A percentile compares a stretch with the other conserved stretches of the same genome.
These are phyloP conservation scores for Hypoxylon sp. DNA, from an alignment of 2,329 filamentous ascomycete genomes.

Conservation along the genomic window DNA sequence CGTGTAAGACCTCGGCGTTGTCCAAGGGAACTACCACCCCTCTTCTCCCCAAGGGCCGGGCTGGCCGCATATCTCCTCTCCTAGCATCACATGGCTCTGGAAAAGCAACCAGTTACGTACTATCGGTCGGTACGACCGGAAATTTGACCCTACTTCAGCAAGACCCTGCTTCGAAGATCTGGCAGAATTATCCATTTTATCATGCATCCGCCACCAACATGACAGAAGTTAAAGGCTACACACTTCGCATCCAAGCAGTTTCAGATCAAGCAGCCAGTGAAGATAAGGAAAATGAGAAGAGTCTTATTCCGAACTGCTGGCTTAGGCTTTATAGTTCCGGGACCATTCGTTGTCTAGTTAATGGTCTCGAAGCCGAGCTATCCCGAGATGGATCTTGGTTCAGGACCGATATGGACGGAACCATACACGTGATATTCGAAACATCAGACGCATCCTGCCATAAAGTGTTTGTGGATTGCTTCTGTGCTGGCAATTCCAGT, in stretches of 20 bases:
- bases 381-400: background rate
- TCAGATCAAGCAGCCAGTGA: background rate
- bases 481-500: background rate
- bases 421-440: background rate
- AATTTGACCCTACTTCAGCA: background rate
- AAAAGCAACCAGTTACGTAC: background rate
- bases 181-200: slow-evolving; percentile 5
- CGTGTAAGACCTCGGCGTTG: slow-evolving; percentile 1
- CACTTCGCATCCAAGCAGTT: background rate
- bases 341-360: background rate
- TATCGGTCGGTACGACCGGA: background rate
- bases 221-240: background rate
- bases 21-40: background rate
- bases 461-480: background rate
- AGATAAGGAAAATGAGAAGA: background rate
- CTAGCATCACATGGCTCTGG: background rate
- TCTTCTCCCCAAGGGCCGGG: background rate
- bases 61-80: background rate
- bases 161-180: slow-evolving; percentile 1
- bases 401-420: slow-evolving; percentile 3
- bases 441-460: slow-evolving; percentile 3
- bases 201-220: slow-evolving; percentile 4
- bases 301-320: background rate
- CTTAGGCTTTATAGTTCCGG: background rate
- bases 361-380: background rate